Conservation (phyloP, 78 protist species). For the Dictyostelium capitatum region DNA sequence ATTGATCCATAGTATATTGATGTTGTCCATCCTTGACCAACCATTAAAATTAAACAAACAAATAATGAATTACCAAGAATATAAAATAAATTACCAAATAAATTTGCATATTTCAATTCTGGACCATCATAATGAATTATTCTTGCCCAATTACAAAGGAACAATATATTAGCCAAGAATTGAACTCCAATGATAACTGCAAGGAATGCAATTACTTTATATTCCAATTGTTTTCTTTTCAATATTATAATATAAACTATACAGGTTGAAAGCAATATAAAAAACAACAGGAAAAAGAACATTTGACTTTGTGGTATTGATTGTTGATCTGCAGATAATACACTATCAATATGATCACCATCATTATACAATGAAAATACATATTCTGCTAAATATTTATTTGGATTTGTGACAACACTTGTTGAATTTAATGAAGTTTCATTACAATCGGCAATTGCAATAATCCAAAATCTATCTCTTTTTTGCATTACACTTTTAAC, state of each 20-base stretch:
- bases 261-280: not conserved
- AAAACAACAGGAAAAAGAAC: constrained; percentile 18
- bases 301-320: constrained; percentile 56
- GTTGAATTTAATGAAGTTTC: not conserved
- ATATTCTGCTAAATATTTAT: constrained; percentile 4
- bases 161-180: not conserved
- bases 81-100: constrained; percentile 26
- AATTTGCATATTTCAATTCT: not conserved
- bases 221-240: constrained; percentile 18
- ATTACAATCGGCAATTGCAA: constrained; percentile 55
- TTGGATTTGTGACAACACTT: not conserved
- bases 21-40: constrained; percentile 73
- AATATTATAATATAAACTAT: not conserved
- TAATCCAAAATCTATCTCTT: constrained; percentile 61
- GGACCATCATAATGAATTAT: constrained; percentile 9
- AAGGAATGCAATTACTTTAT: constrained; percentile 12
- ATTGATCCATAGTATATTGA: constrained; percentile 43
- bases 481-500: constrained; percentile 26
- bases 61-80: constrained; percentile 13
- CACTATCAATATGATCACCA: constrained; percentile 52
- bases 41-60: constrained; percentile 35
- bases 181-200: not conserved
- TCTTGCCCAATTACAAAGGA: constrained; percentile 25
- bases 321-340: constrained; percentile 64
- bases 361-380: constrained; percentile 1